Evolutionary conservation across 441 rosid genomes (phyloP).

Genomic region (Populus hybrid): DNA sequence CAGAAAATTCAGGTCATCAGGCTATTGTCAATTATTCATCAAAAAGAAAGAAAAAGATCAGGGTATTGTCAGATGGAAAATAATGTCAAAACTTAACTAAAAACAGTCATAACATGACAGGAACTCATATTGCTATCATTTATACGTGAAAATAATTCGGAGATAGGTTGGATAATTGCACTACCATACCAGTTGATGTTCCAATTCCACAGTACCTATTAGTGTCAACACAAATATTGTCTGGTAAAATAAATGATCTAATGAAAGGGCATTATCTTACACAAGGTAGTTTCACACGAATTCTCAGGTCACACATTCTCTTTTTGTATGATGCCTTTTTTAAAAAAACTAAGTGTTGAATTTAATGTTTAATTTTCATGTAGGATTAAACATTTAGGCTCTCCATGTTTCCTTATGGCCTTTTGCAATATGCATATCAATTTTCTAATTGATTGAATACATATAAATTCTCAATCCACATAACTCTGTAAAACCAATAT

Average conservation of each 20-base stretch:
- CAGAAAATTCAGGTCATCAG: neutral
- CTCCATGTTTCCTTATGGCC: neutral
- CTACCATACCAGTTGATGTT: neutral
- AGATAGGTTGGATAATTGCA: neutral
- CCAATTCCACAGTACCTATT: neutral
- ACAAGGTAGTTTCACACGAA: neutral
- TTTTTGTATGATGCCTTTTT: neutral
- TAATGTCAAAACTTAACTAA: neutral
- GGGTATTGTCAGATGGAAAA: neutral
- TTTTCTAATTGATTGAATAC: too few species aligned
- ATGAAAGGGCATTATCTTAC: neutral
- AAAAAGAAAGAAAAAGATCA: too few species aligned
- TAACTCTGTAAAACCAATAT: neutral
- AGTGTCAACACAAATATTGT: neutral
- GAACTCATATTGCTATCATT: neutral
- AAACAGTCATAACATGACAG: neutral
- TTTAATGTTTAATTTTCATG: neutral
- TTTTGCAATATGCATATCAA: neutral
- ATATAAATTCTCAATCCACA: neutral
- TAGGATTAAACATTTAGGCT: neutral
- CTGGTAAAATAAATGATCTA: neutral
- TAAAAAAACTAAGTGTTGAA: neutral
- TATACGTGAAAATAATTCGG: neutral
- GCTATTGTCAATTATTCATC: neutral
- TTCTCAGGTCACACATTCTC: neutral